Evolutionary conservation across 2,329 filamentous ascomycete species (phyloP).

Genomic region (Fusarium neocosmosporiellum): DNA sequence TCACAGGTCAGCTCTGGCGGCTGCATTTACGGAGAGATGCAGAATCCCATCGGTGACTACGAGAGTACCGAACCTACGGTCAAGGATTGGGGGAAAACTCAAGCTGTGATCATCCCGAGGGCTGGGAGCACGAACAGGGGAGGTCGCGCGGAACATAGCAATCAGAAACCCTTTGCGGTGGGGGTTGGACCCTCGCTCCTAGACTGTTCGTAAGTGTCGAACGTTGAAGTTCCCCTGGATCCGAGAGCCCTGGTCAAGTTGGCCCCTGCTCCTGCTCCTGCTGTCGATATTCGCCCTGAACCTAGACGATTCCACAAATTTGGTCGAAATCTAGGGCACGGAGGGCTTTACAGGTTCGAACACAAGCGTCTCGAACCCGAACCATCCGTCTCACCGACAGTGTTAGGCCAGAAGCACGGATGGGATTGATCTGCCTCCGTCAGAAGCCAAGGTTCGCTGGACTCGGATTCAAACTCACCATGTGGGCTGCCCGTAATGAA

Average conservation of each 20-base stretch:
- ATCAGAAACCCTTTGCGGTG: conserved; percentile 1
- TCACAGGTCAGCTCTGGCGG: conserved; percentile 30
- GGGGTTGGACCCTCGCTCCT: conserved; percentile 14
- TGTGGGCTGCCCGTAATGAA: conserved; percentile 23
- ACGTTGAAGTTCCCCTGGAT: conserved; percentile 4
- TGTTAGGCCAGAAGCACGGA: conserved; percentile 18
- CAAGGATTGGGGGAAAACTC: conserved; percentile 34
- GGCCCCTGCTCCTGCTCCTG: conserved; percentile 10
- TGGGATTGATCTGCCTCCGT: conserved; percentile 20
- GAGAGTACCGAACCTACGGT: conserved; percentile 38
- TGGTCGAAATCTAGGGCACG: conserved; percentile 12
- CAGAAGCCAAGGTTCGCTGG: conserved; percentile 30
- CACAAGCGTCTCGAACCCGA: conserved; percentile 7
- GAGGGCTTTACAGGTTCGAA: conserved; percentile 5
- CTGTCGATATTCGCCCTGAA: conserved; percentile 19
- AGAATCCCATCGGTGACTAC: conserved; percentile 39
- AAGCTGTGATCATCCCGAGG: conserved; percentile 26
- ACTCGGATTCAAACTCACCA: conserved; percentile 18
- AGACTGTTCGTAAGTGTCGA: conserved; percentile 5
- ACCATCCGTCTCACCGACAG: conserved; percentile 35
- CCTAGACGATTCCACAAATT: conserved; percentile 13
- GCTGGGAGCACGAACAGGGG: conserved; percentile 12
- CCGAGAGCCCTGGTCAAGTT: conserved; percentile 2
- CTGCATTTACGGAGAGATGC: conserved; percentile 31
- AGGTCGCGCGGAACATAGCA: conserved; percentile 19